phyloP scores from a whole-genome alignment of 768 basidiomycete species.

The Agrocybe pediades region DNA sequence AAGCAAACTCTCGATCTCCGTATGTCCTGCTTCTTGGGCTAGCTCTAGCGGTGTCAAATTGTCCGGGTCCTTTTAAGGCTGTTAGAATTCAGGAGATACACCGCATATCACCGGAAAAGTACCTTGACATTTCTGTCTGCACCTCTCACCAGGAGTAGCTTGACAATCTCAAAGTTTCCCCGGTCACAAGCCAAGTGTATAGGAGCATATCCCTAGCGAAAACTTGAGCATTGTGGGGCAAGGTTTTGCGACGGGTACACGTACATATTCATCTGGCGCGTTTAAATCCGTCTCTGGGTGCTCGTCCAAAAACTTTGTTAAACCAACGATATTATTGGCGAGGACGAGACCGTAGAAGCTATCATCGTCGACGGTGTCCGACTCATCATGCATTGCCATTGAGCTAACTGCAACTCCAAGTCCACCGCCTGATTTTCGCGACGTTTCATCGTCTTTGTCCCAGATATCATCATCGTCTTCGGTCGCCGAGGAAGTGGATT shows the following conservation, averaged over 20 bases:
- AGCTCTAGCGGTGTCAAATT: slow-evolving; percentile 61
- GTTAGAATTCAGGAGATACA: neutral
- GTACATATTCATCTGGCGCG: slow-evolving; percentile 71
- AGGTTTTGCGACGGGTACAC: slow-evolving; percentile 23
- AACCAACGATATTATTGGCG: slow-evolving; percentile 46
- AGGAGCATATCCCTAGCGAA: slow-evolving; percentile 78
- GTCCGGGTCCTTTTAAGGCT: slow-evolving; percentile 59
- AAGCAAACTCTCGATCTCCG: slow-evolving; percentile 47
- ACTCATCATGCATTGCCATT: slow-evolving; percentile 40
- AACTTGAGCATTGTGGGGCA: slow-evolving; percentile 2
- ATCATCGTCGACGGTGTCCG: slow-evolving; percentile 19
- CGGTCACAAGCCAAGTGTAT: slow-evolving; percentile 87
- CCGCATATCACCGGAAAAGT: neutral
- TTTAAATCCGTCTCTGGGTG: slow-evolving; percentile 54
- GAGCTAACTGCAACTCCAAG: slow-evolving; percentile 69
- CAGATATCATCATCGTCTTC: slow-evolving; percentile 37
- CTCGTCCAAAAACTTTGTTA: slow-evolving; percentile 45
- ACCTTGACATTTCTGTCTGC: slow-evolving; percentile 72
- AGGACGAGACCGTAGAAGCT: slow-evolving; percentile 67
- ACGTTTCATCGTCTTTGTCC: slow-evolving; percentile 43
- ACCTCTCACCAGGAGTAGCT: slow-evolving; percentile 60
- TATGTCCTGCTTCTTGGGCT: slow-evolving; percentile 58
- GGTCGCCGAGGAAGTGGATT: slow-evolving; percentile 3
- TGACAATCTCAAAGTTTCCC: slow-evolving; percentile 61
- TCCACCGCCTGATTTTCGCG: slow-evolving; percentile 38